Evolutionary conservation across 805 yeast species (phyloP).

Genomic region (Millerozyma miso): DNA sequence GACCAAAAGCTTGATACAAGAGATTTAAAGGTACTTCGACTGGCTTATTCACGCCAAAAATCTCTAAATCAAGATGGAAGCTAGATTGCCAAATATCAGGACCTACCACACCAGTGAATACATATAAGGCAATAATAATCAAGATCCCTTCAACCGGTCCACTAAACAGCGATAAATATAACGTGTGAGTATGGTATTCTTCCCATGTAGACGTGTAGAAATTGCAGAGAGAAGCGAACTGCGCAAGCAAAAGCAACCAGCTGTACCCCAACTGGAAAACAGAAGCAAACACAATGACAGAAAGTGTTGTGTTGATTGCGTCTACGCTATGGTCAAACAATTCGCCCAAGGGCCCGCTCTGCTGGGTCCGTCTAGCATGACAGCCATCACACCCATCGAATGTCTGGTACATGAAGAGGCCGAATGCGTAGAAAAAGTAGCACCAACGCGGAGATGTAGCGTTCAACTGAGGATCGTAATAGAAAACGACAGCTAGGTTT

Average conservation of each 20-base stretch:
- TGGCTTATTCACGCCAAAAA: slow-evolving; percentile 22
- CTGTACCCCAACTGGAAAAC: slow-evolving; percentile 75
- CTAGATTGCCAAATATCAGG: slow-evolving; percentile 59
- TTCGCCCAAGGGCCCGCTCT: slow-evolving; percentile 91
- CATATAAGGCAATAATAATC: slow-evolving; percentile 51
- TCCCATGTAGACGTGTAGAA: slow-evolving; percentile 94
- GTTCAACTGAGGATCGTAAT: slow-evolving; percentile 66
- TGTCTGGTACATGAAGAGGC: slow-evolving; percentile 86
- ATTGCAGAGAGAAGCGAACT: slow-evolving; percentile 72
- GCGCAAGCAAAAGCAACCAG: slow-evolving; percentile 55
- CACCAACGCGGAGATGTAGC: slow-evolving; percentile 70
- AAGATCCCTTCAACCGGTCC: slow-evolving; percentile 96
- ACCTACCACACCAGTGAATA: slow-evolving; percentile 66
- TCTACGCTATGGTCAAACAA: slow-evolving; percentile 85
- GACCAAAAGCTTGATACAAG: slow-evolving; percentile 48
- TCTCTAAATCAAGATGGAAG: slow-evolving; percentile 35
- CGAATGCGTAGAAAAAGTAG: slow-evolving; percentile 71
- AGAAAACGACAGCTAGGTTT: slow-evolving; percentile 62
- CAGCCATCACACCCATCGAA: slow-evolving; percentile 96
- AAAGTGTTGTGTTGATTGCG: slow-evolving; percentile 74
- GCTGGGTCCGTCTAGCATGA: slow-evolving; percentile 95
- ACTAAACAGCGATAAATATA: slow-evolving; percentile 72
- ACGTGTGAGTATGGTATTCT: slow-evolving; percentile 83
- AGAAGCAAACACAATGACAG: slow-evolving; percentile 67
- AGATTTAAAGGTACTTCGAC: slow-evolving; percentile 37